Conservation (phyloP, 2,329 filamentous ascomycete species). For the Blumeria hordei region DNA sequence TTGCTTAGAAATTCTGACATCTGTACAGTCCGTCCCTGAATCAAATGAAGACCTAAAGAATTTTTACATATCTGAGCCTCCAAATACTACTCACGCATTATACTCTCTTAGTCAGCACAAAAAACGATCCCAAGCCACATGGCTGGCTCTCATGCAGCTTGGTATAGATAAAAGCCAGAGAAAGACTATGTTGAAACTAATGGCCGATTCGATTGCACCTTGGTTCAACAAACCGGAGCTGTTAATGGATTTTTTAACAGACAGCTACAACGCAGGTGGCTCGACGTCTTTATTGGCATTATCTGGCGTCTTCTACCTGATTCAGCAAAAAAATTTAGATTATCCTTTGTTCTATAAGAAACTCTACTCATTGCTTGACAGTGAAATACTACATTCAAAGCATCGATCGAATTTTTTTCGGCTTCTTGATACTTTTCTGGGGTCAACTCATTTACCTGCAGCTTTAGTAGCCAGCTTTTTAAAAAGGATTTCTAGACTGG, state of each 20-base stretch:
- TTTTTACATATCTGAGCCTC: constrained; percentile 40
- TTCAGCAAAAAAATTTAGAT: constrained; percentile 80
- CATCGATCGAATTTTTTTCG: constrained; percentile 87
- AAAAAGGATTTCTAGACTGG: constrained; percentile 67
- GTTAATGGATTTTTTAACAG: constrained; percentile 89
- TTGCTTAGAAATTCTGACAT: constrained; percentile 35
- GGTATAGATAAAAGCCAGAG: constrained; percentile 47
- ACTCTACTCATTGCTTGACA: constrained; percentile 77
- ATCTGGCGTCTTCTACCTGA: constrained; percentile 84
- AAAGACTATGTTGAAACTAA: constrained; percentile 51
- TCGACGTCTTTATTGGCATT: constrained; percentile 70
- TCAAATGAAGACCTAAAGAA: constrained; percentile 40
- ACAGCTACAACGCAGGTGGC: constrained; percentile 71
- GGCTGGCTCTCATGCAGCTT: constrained; percentile 52
- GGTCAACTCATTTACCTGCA: constrained; percentile 77
- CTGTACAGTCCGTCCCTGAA: constrained; percentile 46
- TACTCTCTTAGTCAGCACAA: constrained; percentile 47
- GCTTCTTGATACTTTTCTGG: constrained; percentile 70
- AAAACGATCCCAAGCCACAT: constrained; percentile 62
- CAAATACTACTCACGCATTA: constrained; percentile 42
- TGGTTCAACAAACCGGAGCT: constrained; percentile 79
- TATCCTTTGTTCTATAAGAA: constrained; percentile 88
- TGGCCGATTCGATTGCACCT: constrained; percentile 58
- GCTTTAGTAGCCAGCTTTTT: constrained; percentile 85
- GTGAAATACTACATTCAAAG: constrained; percentile 72